A percentile compares a stretch with the other conserved stretches of the same genome.
Evolutionary conservation across 176 grass and related monocot genomes (phyloP).

Genomic region (Hordeum marinum): DNA sequence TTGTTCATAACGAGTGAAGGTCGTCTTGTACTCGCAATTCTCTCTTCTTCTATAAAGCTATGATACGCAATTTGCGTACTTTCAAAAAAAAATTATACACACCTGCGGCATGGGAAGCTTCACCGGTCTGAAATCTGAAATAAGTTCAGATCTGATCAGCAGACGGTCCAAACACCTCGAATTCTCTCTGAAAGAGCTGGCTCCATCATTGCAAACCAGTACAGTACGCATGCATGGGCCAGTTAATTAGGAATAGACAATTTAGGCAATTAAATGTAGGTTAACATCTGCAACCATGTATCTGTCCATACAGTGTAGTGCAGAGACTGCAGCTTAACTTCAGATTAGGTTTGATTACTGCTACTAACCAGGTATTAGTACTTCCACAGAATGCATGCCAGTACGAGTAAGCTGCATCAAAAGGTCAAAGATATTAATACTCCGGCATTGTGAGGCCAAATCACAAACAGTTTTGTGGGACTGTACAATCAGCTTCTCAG

Average conservation of each 20-base stretch:
- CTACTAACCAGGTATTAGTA: neutral
- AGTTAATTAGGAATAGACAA: neutral
- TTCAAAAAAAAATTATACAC: too few relatives aligned
- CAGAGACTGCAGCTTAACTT: neutral
- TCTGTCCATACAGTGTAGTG: neutral
- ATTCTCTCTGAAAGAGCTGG: conserved; percentile 23
- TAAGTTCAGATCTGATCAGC: conserved; percentile 40
- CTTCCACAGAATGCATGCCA: too few relatives aligned
- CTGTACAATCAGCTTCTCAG: neutral
- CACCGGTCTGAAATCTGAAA: conserved; percentile 17
- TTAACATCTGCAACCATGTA: neutral
- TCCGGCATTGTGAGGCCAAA: neutral
- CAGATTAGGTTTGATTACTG: neutral
- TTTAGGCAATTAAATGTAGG: conserved; percentile 13
- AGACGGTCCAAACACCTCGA: conserved; percentile 15
- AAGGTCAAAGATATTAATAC: neutral
- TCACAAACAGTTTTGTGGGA: neutral
- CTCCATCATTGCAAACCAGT: conserved; percentile 28
- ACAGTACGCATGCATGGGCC: conserved; percentile 17
- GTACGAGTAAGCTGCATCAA: conserved; percentile 2
- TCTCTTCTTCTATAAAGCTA: too few relatives aligned
- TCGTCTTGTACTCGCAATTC: too few relatives aligned
- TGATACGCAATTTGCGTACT: too few relatives aligned
- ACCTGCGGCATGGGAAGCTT: conserved; percentile 33
- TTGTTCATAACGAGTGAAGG: too few relatives aligned